phyloP scores from a whole-genome alignment of 208 protist species.

The Crithidia mellificae region DNA sequence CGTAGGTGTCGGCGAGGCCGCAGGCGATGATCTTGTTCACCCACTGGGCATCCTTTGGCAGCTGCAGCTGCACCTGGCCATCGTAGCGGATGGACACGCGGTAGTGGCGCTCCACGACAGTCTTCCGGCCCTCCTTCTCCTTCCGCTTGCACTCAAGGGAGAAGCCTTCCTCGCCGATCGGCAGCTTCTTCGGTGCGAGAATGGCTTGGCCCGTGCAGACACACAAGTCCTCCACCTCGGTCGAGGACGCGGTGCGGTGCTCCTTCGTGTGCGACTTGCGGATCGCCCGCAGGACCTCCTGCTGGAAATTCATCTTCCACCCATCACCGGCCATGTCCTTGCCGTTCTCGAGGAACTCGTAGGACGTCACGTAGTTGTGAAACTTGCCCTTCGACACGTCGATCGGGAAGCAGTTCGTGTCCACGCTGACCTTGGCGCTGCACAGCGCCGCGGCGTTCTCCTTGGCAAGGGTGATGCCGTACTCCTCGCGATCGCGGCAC shows the following conservation, averaged over 20 bases:
- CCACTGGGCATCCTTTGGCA: constrained; percentile 23
- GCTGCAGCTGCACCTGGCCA: constrained; percentile 20
- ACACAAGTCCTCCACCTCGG: constrained; percentile 17
- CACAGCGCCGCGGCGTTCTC: constrained; percentile 10
- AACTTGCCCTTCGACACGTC: constrained; percentile 19
- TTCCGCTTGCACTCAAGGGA: constrained; percentile 22
- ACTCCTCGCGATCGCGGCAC: constrained; percentile 25
- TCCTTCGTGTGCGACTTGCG: constrained; percentile 11
- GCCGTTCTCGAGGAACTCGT: constrained; percentile 43
- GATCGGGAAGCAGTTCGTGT: constrained; percentile 36
- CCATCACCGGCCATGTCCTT: constrained; percentile 26
- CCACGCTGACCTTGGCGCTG: constrained; percentile 7
- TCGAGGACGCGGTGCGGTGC: not conserved
- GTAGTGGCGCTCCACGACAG: constrained; percentile 31
- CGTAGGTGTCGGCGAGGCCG: constrained; percentile 23
- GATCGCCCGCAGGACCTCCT: constrained; percentile 24
- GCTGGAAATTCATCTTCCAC: constrained; percentile 36
- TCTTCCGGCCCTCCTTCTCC: constrained; percentile 21
- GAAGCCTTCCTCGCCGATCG: constrained; percentile 20
- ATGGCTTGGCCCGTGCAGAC: constrained; percentile 38
- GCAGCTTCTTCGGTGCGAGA: constrained; percentile 18
- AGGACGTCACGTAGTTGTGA: constrained; percentile 32
- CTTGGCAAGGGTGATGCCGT: constrained; percentile 17
- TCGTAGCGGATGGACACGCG: constrained; percentile 23
- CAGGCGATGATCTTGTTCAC: constrained; percentile 37